Base-by-base conservation (phyloP, 176 grass and related monocot species). In the Oryza brachyantha region DNA sequence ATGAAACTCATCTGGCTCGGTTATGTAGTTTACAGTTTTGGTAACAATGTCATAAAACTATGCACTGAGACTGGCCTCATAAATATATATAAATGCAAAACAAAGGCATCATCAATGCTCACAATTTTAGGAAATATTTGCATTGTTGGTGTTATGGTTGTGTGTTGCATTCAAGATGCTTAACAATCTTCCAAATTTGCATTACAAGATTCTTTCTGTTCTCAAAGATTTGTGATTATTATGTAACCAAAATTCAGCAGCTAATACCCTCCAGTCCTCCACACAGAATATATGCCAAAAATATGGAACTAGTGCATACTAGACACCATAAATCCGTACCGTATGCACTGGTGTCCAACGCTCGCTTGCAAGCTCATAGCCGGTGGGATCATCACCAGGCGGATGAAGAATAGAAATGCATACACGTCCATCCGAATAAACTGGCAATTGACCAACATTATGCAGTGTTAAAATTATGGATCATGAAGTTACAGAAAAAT, bases 371-470 rank as follows among this genome's bases (percentile, higher is more conserved):
- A 93, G 93, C 85, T 97, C 93, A 70, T 97, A 97, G 61, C 93
- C 93, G 59, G 91, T 97, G 10, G 93, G 93, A 77, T 97, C 93
- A 37, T 97, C 93, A 59, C 93, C 93, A 83, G 93, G 93, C 45
- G 93, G 90, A 89, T 91, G 93, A 84, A 97, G 88, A 83, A 93
- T 97, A 61, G 93, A 97, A 74, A 97, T 97, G 81, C 93, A 97
- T 38, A 97, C 93, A 50, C 91, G 91, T 1, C 93, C 93, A 71
- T 97, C 93, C 46, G 90, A 83, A 87, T 97, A 93, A 58, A 97
- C 93, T 97, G 62, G 64, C 9, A 83, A 86, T 32, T 24, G 13
- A 67, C n/a, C 34, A 85, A 86, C 58, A 60, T 78, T 38, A 57
- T 36, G 52, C 45, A 68, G 41, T 70, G 29, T 77, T 42, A 73